These are phyloP conservation scores for Aspergillus transmontanensis DNA, from an alignment of 2,329 filamentous ascomycete species.

Conservation along the genomic window DNA sequence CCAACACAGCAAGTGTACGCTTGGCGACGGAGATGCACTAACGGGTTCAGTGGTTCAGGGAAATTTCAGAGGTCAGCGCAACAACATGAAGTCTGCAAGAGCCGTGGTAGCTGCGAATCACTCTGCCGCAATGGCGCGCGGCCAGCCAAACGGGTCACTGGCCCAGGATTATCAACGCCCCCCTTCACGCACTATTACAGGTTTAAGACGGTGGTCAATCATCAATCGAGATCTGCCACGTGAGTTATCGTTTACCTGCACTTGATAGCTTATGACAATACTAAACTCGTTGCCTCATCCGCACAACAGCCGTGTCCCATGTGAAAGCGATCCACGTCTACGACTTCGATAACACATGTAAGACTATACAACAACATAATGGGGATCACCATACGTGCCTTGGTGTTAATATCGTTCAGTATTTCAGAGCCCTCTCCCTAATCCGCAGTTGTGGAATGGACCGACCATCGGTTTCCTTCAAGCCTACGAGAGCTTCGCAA, in stretches of 20 bases:
- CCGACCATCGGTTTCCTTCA: constrained; percentile 76
- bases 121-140: constrained; percentile 28
- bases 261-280: background rate
- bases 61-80: constrained; percentile 6
- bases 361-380: constrained; percentile 31
- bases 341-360: constrained; percentile 96
- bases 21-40: constrained; percentile 10
- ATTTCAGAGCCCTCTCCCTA: constrained; percentile 88
- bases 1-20: background rate
- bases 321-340: constrained; percentile 88
- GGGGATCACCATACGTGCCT: background rate
- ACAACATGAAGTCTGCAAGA: constrained; percentile 39
- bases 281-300: background rate
- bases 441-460: constrained; percentile 81
- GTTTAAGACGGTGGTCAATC: constrained; percentile 82
- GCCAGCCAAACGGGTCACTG: constrained; percentile 30
- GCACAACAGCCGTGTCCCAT: constrained; percentile 57
- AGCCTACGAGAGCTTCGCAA: constrained; percentile 73
- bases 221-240: constrained; percentile 71
- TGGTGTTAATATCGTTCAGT: constrained; percentile 54
- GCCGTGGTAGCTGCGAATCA: constrained; percentile 36
- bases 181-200: constrained; percentile 64
- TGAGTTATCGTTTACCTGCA: constrained; percentile 37
- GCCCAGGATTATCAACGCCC: constrained; percentile 24
- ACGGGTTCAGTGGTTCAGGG: constrained; percentile 2